A percentile compares a stretch with the other conserved stretches of the same genome.
These are phyloP conservation scores for Tuber calosporum DNA, from an alignment of 495 filamentous ascomycete genomes.

Conservation along the genomic window DNA sequence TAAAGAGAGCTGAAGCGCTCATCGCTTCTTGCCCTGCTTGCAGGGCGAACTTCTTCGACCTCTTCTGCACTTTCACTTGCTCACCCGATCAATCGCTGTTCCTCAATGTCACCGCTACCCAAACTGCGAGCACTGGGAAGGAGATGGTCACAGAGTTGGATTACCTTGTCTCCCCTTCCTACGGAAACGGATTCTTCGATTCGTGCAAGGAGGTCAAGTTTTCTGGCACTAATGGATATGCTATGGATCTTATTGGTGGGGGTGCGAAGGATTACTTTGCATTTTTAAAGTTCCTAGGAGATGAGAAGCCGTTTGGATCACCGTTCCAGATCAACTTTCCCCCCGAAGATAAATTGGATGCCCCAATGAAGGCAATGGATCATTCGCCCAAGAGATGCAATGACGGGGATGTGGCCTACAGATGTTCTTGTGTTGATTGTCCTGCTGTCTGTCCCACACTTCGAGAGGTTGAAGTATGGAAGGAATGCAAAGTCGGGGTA, in stretches of 20 bases:
- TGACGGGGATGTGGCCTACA: constrained; percentile 70
- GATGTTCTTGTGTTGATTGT: constrained; percentile 91
- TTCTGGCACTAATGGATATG: constrained; percentile 79
- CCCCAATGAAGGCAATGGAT: constrained; percentile 57
- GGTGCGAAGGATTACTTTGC: constrained; percentile 82
- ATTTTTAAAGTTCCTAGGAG: constrained; percentile 84
- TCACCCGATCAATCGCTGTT: constrained; percentile 94
- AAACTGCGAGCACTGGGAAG: constrained; percentile 59
- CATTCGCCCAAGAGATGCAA: constrained; percentile 74
- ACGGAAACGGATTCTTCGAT: constrained; percentile 83
- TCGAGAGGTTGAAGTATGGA: constrained; percentile 58
- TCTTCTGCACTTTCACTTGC: constrained; percentile 96
- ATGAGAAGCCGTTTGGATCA: constrained; percentile 79
- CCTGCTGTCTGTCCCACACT: constrained; percentile 73
- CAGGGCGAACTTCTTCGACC: constrained; percentile 93
- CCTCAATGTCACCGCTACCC: constrained; percentile 78
- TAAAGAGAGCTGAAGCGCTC: constrained; percentile 78
- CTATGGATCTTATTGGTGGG: constrained; percentile 92
- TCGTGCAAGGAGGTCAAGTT: constrained; percentile 99
- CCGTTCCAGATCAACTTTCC: constrained; percentile 97
- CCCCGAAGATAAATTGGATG: constrained; percentile 46
- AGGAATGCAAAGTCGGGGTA: constrained; percentile 72
- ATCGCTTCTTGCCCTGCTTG: constrained; percentile 92
- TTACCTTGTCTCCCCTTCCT: constrained; percentile 78
- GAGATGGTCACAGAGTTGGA: constrained; percentile 76